phyloP scores from a whole-genome alignment of 331 rosid species.

The Spiraea crenata region DNA sequence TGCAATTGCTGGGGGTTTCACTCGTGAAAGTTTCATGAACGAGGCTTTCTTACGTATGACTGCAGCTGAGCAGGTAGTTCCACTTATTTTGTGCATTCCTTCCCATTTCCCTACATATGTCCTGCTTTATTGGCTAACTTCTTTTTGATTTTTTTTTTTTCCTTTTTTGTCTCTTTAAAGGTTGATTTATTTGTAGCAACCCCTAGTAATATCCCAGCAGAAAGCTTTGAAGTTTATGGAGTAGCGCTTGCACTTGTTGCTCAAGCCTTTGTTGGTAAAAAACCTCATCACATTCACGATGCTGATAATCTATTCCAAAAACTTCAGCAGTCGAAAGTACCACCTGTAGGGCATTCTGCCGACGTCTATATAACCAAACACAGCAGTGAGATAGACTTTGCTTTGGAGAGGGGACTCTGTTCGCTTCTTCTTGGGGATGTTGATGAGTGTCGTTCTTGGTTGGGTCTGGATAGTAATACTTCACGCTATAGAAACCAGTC shows the following conservation, averaged over 20 bases:
- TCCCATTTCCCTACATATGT: background rate
- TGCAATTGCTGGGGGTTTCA: slow-evolving; percentile 85
- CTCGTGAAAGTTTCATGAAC: slow-evolving; percentile 90
- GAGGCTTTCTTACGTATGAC: slow-evolving; percentile 83
- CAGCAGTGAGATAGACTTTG: slow-evolving; percentile 76
- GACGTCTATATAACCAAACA: slow-evolving; percentile 48
- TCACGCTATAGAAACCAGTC: slow-evolving; percentile 83
- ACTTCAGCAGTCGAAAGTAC: slow-evolving; percentile 82
- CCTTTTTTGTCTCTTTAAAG: slow-evolving; percentile 35
- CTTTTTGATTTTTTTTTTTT: background rate
- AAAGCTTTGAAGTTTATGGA: slow-evolving; percentile 94
- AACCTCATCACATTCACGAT: slow-evolving; percentile 90
- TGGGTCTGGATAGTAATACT: slow-evolving; percentile 67
- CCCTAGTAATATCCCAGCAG: slow-evolving; percentile 92
- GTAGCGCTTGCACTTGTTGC: slow-evolving; percentile 97
- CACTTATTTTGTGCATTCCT: slow-evolving; percentile 5
- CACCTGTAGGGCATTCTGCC: slow-evolving; percentile 44
- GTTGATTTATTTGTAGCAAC: slow-evolving; percentile 93
- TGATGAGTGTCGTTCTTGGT: slow-evolving; percentile 76
- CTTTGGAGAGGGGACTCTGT: slow-evolving; percentile 93
- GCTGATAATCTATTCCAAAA: slow-evolving; percentile 88
- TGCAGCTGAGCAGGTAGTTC: slow-evolving; percentile 83
- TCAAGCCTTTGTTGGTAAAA: slow-evolving; percentile 78
- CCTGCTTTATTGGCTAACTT: slow-evolving; percentile 5
- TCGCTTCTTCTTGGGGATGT: slow-evolving; percentile 94